Evolutionary conservation across 2,329 filamentous ascomycete genomes (phyloP).

Genomic region (Fusarium virguliforme): DNA sequence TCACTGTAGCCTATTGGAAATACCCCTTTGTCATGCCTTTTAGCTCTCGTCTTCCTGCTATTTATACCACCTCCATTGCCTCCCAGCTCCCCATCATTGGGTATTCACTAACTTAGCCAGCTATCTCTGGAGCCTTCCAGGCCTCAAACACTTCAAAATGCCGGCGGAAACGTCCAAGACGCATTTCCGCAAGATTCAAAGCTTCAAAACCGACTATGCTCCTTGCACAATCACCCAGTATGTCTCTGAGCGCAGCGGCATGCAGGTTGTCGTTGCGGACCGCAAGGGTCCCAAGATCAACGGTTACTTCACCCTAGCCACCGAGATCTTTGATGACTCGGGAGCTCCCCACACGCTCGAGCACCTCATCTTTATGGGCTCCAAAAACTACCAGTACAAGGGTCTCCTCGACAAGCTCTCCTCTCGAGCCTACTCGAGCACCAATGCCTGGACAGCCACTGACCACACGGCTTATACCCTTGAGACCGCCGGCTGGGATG

Average conservation of each 20-base stretch:
- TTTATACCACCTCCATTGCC: not conserved
- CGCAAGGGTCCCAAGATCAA: constrained; percentile 94
- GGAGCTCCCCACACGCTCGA: constrained; percentile 92
- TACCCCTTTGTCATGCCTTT: not conserved
- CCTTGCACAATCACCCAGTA: constrained; percentile 93
- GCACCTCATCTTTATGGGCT: constrained; percentile 90
- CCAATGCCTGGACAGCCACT: constrained; percentile 97
- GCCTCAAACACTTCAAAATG: constrained; percentile 62
- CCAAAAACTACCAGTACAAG: constrained; percentile 93
- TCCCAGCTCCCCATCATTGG: not conserved
- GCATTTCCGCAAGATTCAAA: constrained; percentile 87
- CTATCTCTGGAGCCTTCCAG: constrained; percentile 42
- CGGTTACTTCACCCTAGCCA: constrained; percentile 95
- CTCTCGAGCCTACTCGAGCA: constrained; percentile 91
- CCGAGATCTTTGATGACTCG: constrained; percentile 97
- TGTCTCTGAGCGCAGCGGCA: constrained; percentile 93
- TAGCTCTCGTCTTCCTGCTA: no score
- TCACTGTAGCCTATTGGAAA: not conserved
- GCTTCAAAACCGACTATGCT: constrained; percentile 91
- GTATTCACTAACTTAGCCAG: constrained; percentile 36
- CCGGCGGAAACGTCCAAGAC: constrained; percentile 64
- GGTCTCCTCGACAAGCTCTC: constrained; percentile 95
- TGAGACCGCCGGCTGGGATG: constrained; percentile 96
- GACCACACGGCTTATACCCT: constrained; percentile 98
- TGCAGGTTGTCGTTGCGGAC: constrained; percentile 94